A percentile compares a stretch with the other conserved stretches of the same genome.
Conservation (phyloP, 2,329 filamentous ascomycete genomes). For the Aspergillus udagawae region DNA sequence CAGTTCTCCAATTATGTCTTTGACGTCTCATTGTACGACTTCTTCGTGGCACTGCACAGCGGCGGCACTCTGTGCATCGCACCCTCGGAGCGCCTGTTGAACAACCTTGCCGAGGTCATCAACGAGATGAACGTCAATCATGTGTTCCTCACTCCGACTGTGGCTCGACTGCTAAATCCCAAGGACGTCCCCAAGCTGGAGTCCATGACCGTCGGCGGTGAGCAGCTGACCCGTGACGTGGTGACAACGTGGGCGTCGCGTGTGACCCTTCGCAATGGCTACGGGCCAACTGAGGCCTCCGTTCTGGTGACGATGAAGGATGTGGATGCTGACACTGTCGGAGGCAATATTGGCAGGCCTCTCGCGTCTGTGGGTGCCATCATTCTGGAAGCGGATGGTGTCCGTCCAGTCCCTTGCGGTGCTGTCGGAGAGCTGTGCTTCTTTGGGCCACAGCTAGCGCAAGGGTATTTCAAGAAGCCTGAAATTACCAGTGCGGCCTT, state of each 20-base stretch:
- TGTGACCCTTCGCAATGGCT: constrained; percentile 9
- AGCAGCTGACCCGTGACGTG: constrained; percentile 11
- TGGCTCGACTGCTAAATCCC: constrained; percentile 7
- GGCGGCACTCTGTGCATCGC: constrained; percentile 6
- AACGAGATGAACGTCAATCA: constrained; percentile 5
- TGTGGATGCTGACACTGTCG: constrained; percentile 3
- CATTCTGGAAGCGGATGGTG: constrained; percentile 10
- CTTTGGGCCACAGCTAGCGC: constrained; percentile 11
- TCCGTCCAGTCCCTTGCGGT: constrained; percentile 9
- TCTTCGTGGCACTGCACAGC: constrained; percentile 5
- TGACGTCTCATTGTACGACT: constrained; percentile 9
- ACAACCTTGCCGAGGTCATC: constrained; percentile 4
- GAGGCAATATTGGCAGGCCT: constrained; percentile 11
- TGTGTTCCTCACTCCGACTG: constrained; percentile 8
- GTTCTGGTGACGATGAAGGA: constrained; percentile 7
- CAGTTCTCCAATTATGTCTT: constrained; percentile 14
- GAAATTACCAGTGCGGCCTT: constrained; percentile 11
- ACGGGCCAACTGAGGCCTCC: constrained; percentile 17
- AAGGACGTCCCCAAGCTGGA: constrained; percentile 8
- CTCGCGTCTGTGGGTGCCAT: constrained; percentile 7
- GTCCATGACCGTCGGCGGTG: constrained; percentile 8
- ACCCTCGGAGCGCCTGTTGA: constrained; percentile 1
- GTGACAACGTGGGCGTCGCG: constrained; percentile 7
- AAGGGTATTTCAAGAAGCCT: constrained; percentile 14
- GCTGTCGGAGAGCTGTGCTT: constrained; percentile 14